These are phyloP conservation scores for Vaccinium macrocarpon DNA, from an alignment of 148 eudicot species.

Conservation along the genomic window DNA sequence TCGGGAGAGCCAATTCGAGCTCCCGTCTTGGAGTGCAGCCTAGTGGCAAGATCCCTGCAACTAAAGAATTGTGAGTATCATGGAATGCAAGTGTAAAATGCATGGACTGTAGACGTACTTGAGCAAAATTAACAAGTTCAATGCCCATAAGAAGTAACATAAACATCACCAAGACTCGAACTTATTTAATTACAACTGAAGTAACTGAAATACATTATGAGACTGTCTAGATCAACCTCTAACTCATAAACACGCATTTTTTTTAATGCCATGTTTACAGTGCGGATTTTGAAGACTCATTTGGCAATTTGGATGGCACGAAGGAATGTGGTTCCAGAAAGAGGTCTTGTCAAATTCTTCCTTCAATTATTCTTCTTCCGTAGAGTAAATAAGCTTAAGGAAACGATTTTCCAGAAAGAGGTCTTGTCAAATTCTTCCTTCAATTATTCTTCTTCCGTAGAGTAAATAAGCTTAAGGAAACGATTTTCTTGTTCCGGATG, in stretches of 20 bases:
- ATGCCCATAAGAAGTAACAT: background rate
- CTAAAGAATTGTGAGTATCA: background rate
- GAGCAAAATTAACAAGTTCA: background rate
- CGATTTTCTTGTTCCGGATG: background rate
- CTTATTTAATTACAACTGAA: background rate
- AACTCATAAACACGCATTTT: background rate
- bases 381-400: background rate
- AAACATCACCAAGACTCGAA: background rate
- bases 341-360: conserved; percentile 1
- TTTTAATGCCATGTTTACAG: background rate
- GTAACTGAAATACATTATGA: background rate
- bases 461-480: background rate
- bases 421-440: conserved; percentile 1
- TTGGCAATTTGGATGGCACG: background rate
- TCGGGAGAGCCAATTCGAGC: too few relatives aligned
- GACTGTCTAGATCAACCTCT: background rate
- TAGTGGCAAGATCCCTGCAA: too few relatives aligned
- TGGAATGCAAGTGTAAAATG: background rate
- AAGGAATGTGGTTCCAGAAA: conserved; percentile 1
- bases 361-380: background rate
- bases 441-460: background rate
- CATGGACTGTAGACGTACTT: background rate
- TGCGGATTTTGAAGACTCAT: background rate
- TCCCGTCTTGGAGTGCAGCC: too few relatives aligned
- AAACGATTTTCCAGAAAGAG: conserved; percentile 2